Evolutionary conservation across 495 filamentous ascomycete genomes (phyloP).

Genomic region (Podospora comata): DNA sequence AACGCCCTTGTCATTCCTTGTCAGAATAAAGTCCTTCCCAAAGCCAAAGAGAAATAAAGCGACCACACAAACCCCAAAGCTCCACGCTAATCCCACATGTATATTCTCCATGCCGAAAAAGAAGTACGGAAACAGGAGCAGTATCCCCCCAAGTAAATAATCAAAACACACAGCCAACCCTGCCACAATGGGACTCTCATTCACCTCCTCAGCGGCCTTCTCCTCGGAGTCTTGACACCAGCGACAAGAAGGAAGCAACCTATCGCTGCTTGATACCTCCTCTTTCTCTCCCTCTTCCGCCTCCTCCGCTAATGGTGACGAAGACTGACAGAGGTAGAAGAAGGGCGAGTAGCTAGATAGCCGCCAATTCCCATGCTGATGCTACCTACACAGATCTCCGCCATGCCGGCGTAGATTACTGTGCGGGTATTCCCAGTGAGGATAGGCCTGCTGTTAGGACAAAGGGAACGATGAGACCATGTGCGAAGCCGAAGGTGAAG

Average conservation of each 20-base stretch:
- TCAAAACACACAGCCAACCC: conserved; percentile 60
- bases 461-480: conserved; percentile 65
- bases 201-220: conserved; percentile 9
- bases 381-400: conserved; percentile 64
- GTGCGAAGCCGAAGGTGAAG: conserved; percentile 55
- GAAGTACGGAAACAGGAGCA: conserved; percentile 75
- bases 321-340: background rate
- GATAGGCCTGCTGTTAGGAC: conserved; percentile 61
- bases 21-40: conserved; percentile 52
- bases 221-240: background rate
- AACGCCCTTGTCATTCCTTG: background rate
- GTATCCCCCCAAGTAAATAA: conserved; percentile 70
- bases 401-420: conserved; percentile 67
- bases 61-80: conserved; percentile 64
- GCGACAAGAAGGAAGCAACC: background rate
- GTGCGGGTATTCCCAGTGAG: conserved; percentile 60
- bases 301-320: background rate
- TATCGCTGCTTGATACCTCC: background rate
- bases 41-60: conserved; percentile 73
- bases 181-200: conserved; percentile 32
- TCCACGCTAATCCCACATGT: conserved; percentile 60
- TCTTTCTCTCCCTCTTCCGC: background rate
- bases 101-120: conserved; percentile 54
- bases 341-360: conserved; percentile 58
- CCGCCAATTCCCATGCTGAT: conserved; percentile 71